These are phyloP conservation scores for Brassica balearica DNA, from an alignment of 441 rosid species.

Conservation along the genomic window DNA sequence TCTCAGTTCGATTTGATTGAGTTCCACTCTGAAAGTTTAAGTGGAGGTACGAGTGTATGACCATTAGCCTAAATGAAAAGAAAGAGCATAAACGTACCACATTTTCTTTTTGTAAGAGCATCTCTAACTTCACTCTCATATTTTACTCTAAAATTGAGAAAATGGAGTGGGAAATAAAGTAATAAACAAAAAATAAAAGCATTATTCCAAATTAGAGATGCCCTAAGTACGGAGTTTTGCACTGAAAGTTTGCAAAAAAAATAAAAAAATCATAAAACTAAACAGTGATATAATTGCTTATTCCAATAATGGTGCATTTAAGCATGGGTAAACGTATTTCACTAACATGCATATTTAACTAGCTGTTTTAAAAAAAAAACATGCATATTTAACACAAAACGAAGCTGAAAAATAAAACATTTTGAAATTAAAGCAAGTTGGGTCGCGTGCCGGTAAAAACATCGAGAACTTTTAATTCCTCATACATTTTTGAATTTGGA, in stretches of 20 bases:
- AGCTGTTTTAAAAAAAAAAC: not conserved
- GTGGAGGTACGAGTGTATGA: not conserved
- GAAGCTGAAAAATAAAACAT: not conserved
- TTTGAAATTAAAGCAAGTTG: conserved; percentile 28
- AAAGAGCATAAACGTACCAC: not conserved
- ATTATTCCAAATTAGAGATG: no score
- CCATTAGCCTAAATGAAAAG: conserved; percentile 10
- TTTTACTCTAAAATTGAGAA: no score
- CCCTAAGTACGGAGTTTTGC: not conserved
- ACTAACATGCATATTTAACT: not conserved
- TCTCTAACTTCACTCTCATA: no score
- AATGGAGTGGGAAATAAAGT: no score
- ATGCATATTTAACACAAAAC: not conserved
- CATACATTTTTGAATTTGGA: conserved; percentile 23
- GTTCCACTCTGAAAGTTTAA: not conserved
- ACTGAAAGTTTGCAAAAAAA: not conserved
- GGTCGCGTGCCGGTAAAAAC: conserved; percentile 12
- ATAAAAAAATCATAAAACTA: not conserved
- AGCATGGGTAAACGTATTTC: not conserved
- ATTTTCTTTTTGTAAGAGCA: not conserved
- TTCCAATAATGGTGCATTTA: not conserved
- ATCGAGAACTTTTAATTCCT: not conserved
- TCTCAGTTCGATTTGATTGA: not conserved
- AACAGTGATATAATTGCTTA: not conserved
- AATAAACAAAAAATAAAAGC: no score